Evolutionary conservation across 345 rosid genomes (phyloP), one percentile per base, ranked within the genome.

Genomic region (Syzygium aromaticum): DNA sequence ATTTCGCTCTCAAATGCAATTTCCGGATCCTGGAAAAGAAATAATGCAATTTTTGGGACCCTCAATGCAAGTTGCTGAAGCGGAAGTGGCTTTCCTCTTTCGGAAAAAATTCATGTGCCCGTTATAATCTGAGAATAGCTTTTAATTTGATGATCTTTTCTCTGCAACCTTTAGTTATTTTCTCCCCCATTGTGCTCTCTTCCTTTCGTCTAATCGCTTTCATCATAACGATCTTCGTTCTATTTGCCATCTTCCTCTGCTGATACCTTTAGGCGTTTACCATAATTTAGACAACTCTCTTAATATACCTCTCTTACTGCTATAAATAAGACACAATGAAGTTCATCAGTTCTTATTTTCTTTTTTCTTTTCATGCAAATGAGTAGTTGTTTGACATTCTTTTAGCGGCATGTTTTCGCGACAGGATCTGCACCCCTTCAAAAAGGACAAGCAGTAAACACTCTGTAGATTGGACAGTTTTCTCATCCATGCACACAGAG

Each of bases 391-490:
- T 83, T 84, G 30, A 51, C 56, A 49, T 84, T 52, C 56, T 84
- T 52, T 56, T 40, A 33, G 54, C 38, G 52, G 13, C 25, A n/a
- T 49, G 38, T 52, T 83, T 84, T 49, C 63, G 10, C 17, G n/a
- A 85, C 77, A 88, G 89, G 84, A 88, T 88, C 19, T 86, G 86
- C 30, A 51, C 89, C 27, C 89, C 86, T 52, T 89, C 96, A 84
- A 94, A 88, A 89, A 92, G 94, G 86, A 53, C 90, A 84, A 91
- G 87, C 73, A 86, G 91, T 51, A 93, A 91, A 87, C 87, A 86
- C 90, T 92, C 96, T 38, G 88, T 90, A 67, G 96, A 95, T 84
- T 93, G 94, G 95, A 93, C 93, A 85, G 84, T 80, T 67, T 88
- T 80, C 89, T 90, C 96, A 84, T 82, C 93, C 16, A 56, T 92